Conservation (phyloP, 2,329 filamentous ascomycete genomes). For the Hypoxylon sp. region DNA sequence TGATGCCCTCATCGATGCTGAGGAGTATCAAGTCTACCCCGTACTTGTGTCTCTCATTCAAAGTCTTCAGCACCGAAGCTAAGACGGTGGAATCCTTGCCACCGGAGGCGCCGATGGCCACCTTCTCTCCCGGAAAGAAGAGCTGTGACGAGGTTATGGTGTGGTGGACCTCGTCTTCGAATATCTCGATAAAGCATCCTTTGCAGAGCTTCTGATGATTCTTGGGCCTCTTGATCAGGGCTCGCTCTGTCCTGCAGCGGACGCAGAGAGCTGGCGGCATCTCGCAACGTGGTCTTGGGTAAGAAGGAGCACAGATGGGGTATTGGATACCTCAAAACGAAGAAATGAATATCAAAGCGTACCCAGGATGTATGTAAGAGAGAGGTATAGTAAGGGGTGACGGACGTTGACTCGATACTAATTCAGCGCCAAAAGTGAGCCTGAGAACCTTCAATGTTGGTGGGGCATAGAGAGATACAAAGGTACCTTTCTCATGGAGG, state of each 20-base stretch:
- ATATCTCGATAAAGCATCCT: constrained; percentile 82
- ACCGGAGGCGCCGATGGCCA: constrained; percentile 95
- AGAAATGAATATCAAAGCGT: too few species aligned
- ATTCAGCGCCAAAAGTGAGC: constrained; percentile 9
- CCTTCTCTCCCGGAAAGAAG: constrained; percentile 81
- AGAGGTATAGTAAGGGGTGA: background rate
- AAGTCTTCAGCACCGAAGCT: constrained; percentile 90
- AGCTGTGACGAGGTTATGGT: constrained; percentile 85
- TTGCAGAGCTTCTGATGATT: constrained; percentile 95
- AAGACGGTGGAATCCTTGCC: constrained; percentile 98
- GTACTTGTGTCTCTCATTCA: constrained; percentile 90
- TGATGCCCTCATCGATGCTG: constrained; percentile 96
- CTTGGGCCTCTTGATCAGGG: constrained; percentile 91
- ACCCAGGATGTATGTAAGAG: background rate
- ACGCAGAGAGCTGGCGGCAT: constrained; percentile 84
- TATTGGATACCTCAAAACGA: background rate
- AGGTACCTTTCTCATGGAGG: constrained; percentile 27
- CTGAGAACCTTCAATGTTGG: too few species aligned
- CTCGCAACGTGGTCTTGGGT: background rate
- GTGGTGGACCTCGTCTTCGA: constrained; percentile 93
- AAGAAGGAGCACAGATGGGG: background rate
- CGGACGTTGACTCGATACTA: constrained; percentile 7
- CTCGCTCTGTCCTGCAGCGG: constrained; percentile 77
- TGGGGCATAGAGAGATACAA: constrained; percentile 23
- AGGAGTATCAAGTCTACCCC: constrained; percentile 85